phyloP scores from a whole-genome alignment of 2,329 filamentous ascomycete genomes.

The Aspergillus sp. region DNA sequence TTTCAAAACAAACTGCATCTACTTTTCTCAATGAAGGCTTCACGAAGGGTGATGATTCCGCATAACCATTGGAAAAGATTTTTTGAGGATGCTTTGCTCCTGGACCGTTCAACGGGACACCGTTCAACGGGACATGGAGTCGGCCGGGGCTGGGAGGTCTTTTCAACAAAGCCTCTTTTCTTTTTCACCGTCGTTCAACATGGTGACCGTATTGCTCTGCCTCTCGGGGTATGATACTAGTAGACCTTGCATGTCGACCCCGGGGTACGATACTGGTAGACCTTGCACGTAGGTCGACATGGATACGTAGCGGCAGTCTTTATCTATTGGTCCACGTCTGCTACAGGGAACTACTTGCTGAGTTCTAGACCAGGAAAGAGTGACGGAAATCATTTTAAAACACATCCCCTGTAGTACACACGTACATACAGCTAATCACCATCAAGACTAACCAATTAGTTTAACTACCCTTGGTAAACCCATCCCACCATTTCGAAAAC shows the following conservation, averaged over 20 bases:
- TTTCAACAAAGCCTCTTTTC: not conserved
- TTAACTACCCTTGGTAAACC: constrained; percentile 26
- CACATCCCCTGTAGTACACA: too few relatives aligned
- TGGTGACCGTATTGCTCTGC: not conserved
- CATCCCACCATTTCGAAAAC: constrained; percentile 35
- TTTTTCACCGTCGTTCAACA: not conserved
- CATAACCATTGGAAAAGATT: constrained; percentile 46
- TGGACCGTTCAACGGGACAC: not conserved
- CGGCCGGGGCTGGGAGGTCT: not conserved
- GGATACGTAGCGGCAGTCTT: too few relatives aligned
- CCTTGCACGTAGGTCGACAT: too few relatives aligned
- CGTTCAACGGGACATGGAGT: not conserved
- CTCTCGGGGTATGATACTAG: too few relatives aligned
- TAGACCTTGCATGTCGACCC: too few relatives aligned
- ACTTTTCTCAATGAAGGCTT: constrained; percentile 51
- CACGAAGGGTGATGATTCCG: constrained; percentile 49
- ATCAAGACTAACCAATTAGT: too few relatives aligned
- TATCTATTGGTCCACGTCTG: too few relatives aligned
- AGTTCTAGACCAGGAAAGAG: too few relatives aligned
- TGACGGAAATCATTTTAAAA: too few relatives aligned
- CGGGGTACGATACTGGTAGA: too few relatives aligned
- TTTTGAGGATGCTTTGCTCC: not conserved
- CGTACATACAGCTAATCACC: too few relatives aligned
- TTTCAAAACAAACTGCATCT: constrained; percentile 28
- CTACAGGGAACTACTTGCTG: too few relatives aligned